These are phyloP conservation scores for Lophiostoma macrostomum DNA, from an alignment of 495 filamentous ascomycete species.

Conservation along the genomic window DNA sequence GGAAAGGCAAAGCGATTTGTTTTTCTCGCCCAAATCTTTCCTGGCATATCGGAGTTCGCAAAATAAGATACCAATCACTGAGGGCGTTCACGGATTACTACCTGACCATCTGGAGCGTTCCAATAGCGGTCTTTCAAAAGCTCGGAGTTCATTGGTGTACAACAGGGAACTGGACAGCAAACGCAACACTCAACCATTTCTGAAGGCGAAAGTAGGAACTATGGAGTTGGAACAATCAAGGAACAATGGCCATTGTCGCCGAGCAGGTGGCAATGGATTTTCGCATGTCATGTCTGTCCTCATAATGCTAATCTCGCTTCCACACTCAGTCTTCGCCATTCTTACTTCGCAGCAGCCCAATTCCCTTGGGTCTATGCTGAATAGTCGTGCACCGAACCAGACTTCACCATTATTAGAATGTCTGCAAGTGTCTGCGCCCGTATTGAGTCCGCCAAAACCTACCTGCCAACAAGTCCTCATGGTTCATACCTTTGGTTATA, in stretches of 20 bases:
- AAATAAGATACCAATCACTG: no score
- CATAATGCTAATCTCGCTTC: slow-evolving; percentile 31
- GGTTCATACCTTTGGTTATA: slow-evolving; percentile 69
- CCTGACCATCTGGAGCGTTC: no score
- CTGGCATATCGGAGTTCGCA: no score
- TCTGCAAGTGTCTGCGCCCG: slow-evolving; percentile 39
- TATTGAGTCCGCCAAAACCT: slow-evolving; percentile 29
- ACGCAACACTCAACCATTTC: no score
- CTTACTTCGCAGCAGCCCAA: slow-evolving; percentile 11
- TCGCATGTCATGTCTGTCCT: slow-evolving; percentile 22
- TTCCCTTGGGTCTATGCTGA: slow-evolving; percentile 7
- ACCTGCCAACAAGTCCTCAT: slow-evolving; percentile 53
- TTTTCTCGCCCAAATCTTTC: no score
- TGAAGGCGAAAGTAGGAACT: no score
- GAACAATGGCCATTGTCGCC: neutral
- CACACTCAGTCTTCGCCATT: slow-evolving; percentile 7
- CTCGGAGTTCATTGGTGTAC: no score
- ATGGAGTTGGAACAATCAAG: no score
- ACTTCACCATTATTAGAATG: slow-evolving; percentile 32
- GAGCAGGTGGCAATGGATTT: slow-evolving; percentile 9
- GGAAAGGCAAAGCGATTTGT: no score
- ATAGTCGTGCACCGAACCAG: slow-evolving; percentile 19
- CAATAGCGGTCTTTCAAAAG: no score
- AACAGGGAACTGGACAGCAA: no score
- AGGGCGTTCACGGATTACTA: no score